Base-by-base conservation (phyloP, 768 basidiomycete genomes). In the Dacryopinax spathularia region DNA sequence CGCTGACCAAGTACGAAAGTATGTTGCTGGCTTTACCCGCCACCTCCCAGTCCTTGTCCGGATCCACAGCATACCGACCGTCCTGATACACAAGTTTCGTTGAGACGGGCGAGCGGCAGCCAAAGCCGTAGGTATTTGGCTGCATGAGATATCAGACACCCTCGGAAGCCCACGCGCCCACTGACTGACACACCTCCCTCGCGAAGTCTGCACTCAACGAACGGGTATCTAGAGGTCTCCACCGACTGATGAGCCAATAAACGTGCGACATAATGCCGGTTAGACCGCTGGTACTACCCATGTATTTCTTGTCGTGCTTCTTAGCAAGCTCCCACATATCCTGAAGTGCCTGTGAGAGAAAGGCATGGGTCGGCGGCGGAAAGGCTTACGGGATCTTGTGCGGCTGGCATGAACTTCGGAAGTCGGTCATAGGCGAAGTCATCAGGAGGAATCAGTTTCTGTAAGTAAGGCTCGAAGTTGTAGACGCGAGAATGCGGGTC, bases 221-320 rank as follows among this genome's bases (percentile, higher is more conserved):
- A 5, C 77, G 75, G 1, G 80, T 80, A 70, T 93, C 83, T 27
- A 91, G 80, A 0, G 75, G 73, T 69, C 83, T 87, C 66, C 86
- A 81, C 20, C 81, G 82, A 25, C 90, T 92, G 3, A 96, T 77
- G 18, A 92, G 78, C 70, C 91, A 91, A 71, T 96, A 98, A 18
- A 95, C 83, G 59, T 97, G 92, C 43, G 83, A 79, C 41, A 96
- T 78, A 69, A 93, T 83, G 34, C 88, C 85, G 0, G 91, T 86
- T 61, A 96, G 73, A 1, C 91, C 92, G 7, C 92, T 95, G 0
- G 94, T 98, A 2, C 91, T 94, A 2, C 94, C 95, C 1, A 82
- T 82, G 71, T 89, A 96, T 29, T 69, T 77, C 41, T 81, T 80
- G 0, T 79, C 73, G 65, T 89, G 78, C 41, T 75, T 72, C 67